phyloP scores from a whole-genome alignment of 2,329 filamentous ascomycete species.

The Lachnellula occidentalis region DNA sequence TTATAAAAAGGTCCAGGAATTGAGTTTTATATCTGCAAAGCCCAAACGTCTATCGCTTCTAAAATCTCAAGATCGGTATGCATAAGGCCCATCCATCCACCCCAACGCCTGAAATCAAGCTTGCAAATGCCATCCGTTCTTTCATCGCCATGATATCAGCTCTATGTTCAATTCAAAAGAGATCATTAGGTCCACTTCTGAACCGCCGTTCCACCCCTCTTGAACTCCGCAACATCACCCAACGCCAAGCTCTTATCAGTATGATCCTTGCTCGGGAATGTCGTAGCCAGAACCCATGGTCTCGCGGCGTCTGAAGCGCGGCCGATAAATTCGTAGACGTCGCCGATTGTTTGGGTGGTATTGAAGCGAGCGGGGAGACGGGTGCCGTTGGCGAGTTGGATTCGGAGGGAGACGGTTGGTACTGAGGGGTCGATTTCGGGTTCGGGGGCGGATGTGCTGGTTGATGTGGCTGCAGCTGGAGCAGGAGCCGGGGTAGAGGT shows the following conservation, averaged over 20 bases:
- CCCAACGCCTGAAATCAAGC: background rate
- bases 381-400: slow-evolving; percentile 73
- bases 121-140: too few relatives aligned
- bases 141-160: too few relatives aligned
- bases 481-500: slow-evolving; percentile 36
- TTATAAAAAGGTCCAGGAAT: background rate
- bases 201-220: slow-evolving; percentile 58
- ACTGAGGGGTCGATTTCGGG: slow-evolving; percentile 56
- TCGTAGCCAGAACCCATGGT: slow-evolving; percentile 72
- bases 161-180: background rate
- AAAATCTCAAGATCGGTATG: background rate
- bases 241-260: slow-evolving; percentile 57
- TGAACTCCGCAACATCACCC: slow-evolving; percentile 59
- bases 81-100: background rate
- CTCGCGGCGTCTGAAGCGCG: slow-evolving; percentile 54
- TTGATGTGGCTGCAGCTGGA: slow-evolving; percentile 28
- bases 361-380: slow-evolving; percentile 78
- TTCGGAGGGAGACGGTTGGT: slow-evolving; percentile 65
- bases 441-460: slow-evolving; percentile 33
- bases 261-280: slow-evolving; percentile 77
- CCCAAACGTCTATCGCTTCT: background rate
- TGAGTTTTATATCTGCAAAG: background rate
- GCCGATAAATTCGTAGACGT: slow-evolving; percentile 70
- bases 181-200: slow-evolving; percentile 44
- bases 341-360: slow-evolving; percentile 68